Percentiles rank a stretch among this genome's conserved stretches.
phyloP scores from a whole-genome alignment of 306 rosid genomes.

The Glycine latifolia region DNA sequence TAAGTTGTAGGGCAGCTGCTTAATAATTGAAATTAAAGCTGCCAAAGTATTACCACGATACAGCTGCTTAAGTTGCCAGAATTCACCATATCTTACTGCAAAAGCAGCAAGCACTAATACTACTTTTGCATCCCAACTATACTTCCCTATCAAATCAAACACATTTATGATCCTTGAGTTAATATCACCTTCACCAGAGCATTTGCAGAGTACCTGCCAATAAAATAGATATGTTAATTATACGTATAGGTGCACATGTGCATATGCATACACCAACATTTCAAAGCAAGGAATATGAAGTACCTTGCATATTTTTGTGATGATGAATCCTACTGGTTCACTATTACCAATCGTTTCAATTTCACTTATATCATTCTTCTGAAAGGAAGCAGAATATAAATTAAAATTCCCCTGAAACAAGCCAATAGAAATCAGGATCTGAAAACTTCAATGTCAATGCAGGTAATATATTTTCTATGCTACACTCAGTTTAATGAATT shows the following conservation, averaged over 20 bases:
- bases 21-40: conserved; percentile 53
- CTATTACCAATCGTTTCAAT: conserved; percentile 46
- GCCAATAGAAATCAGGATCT: conserved; percentile 24
- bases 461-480: background rate
- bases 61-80: conserved; percentile 58
- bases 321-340: conserved; percentile 51
- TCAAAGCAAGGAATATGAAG: background rate
- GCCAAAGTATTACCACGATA: conserved; percentile 54
- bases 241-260: background rate
- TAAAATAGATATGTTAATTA: conserved; percentile 28
- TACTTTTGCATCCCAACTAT: conserved; percentile 71
- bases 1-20: conserved; percentile 50
- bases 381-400: conserved; percentile 46
- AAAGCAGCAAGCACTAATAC: conserved; percentile 69
- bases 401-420: conserved; percentile 67
- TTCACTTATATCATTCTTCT: conserved; percentile 41
- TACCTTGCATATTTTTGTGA: conserved; percentile 57
- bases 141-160: conserved; percentile 64
- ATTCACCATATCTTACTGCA: conserved; percentile 63
- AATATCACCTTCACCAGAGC: conserved; percentile 50
- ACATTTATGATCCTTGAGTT: conserved; percentile 57
- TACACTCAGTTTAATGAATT: background rate
- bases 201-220: conserved; percentile 61
- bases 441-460: background rate
- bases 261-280: background rate